Evolutionary conservation across 768 basidiomycete genomes (phyloP).

Genomic region (Infundibulicybe gibba): DNA sequence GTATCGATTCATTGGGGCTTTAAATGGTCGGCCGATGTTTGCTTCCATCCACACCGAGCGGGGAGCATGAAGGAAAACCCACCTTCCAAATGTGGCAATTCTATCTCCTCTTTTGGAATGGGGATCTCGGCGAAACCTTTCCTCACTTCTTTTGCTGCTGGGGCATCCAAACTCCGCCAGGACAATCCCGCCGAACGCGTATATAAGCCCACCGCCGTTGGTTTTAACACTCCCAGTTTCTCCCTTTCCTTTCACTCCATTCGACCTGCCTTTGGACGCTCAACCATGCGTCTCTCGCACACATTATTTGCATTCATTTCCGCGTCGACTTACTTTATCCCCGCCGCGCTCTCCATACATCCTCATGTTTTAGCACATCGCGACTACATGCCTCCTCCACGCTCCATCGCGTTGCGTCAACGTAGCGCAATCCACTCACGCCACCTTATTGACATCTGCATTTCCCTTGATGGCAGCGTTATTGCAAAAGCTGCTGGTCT

Average conservation of each 20-base stretch:
- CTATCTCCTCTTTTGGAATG: too few relatives aligned
- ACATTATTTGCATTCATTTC: slow-evolving; percentile 16
- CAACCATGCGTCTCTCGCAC: slow-evolving; percentile 23
- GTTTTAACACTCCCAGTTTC: background rate
- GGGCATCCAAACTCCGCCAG: too few relatives aligned
- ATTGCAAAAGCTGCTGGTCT: slow-evolving; percentile 16
- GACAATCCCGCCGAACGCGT: too few relatives aligned
- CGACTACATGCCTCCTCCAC: slow-evolving; percentile 11
- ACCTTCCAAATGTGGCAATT: too few relatives aligned
- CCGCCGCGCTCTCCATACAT: slow-evolving; percentile 8
- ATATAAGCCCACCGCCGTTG: too few relatives aligned
- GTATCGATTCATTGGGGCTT: too few relatives aligned
- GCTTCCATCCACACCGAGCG: too few relatives aligned
- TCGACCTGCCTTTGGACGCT: slow-evolving; percentile 3
- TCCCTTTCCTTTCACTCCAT: background rate
- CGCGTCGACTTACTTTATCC: slow-evolving; percentile 7
- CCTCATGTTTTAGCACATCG: slow-evolving; percentile 19
- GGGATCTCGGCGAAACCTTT: too few relatives aligned
- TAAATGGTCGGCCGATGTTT: too few relatives aligned
- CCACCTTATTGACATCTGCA: slow-evolving; percentile 26
- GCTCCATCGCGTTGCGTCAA: slow-evolving; percentile 19
- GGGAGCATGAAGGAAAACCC: too few relatives aligned
- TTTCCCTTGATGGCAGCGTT: slow-evolving; percentile 21
- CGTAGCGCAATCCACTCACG: slow-evolving; percentile 15
- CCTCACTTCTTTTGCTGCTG: too few relatives aligned